Base-by-base conservation (phyloP, 306 rosid genomes). In the Vigna angularis region DNA sequence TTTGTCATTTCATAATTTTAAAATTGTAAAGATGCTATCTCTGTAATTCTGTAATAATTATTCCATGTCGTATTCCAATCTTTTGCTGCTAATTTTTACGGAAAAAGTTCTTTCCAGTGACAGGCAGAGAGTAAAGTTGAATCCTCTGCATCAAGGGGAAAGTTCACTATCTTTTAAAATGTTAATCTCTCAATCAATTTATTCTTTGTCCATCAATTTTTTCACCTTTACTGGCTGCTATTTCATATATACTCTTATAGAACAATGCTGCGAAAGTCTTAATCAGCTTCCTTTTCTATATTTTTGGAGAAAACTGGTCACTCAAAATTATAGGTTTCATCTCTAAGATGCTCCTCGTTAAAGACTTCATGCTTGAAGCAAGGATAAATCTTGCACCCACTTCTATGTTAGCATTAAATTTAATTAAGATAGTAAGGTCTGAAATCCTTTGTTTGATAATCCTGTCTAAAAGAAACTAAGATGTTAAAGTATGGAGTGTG, bases 101-200 rank as follows among this genome's bases (percentile, higher is more conserved):
- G 44, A 79, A 61, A 79, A 10, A 49, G 66, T 16, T 40, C 48
- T 61, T 79, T 44, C 70, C 59, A 34, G 53, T 59, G 55, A 34
- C 13, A 14, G 18, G 15, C 38, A 55, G 50, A 52, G 49, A 20
- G 47, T 32, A 74, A 59, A 7, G 50, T 74, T 49, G 67, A 73
- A 49, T 59, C 16, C 32, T 67, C 10, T 68, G 57, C 67, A 66
- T 34, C 63, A 16, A 45, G 59, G 45, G 45, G 70, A 69, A 34
- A 67, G 67, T 14, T 40, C 50, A 53, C 4, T 9, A 52, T 53
- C 45, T 30, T 61, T 61, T 74, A 22, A 10, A 22, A 16, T 74
- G 18, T 28, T 47, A 32, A 28, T 62, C 22, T 8, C n/a, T 24
- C 24, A 53, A 7, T 30, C 6, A 45, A 26, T 34, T 58, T 49